Evolutionary conservation across 164 flowering plant species (phyloP).

Genomic region (Macadamia integrifolia): DNA sequence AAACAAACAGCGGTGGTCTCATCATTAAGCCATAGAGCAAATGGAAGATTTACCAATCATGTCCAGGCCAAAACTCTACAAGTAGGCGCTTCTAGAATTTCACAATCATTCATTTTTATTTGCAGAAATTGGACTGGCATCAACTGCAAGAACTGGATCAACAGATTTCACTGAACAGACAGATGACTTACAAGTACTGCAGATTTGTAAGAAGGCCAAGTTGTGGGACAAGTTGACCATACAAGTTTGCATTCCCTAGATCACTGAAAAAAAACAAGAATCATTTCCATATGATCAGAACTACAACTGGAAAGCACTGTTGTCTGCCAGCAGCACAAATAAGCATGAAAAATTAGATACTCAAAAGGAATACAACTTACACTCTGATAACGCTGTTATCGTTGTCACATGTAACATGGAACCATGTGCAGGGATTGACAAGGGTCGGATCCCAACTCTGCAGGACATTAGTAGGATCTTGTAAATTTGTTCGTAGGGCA

Average conservation of each 20-base stretch:
- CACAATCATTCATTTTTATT: too few relatives aligned
- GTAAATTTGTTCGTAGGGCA: slow-evolving; percentile 52
- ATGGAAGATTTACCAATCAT: too few relatives aligned
- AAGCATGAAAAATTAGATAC: neutral
- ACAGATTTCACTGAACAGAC: neutral
- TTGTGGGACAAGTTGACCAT: slow-evolving; percentile 79
- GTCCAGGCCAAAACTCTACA: too few relatives aligned
- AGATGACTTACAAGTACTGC: slow-evolving; percentile 74
- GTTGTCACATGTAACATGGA: slow-evolving; percentile 88
- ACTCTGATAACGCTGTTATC: slow-evolving; percentile 94
- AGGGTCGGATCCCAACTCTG: slow-evolving; percentile 98
- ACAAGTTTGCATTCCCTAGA: slow-evolving; percentile 88
- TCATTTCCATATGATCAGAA: neutral
- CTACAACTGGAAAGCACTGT: neutral
- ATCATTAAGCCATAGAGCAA: too few relatives aligned
- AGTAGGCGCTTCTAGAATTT: too few relatives aligned
- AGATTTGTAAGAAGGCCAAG: slow-evolving; percentile 80
- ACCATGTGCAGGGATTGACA: slow-evolving; percentile 95
- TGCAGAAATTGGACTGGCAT: too few relatives aligned
- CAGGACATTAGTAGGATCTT: slow-evolving; percentile 82
- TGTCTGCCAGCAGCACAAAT: neutral
- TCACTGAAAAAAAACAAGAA: too few relatives aligned
- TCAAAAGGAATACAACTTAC: slow-evolving; percentile 34
- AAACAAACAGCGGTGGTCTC: too few relatives aligned
- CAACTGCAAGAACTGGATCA: too few relatives aligned